These are phyloP conservation scores for Isabelozyma pseudorhagii DNA, from an alignment of 805 yeast genomes.

Conservation along the genomic window DNA sequence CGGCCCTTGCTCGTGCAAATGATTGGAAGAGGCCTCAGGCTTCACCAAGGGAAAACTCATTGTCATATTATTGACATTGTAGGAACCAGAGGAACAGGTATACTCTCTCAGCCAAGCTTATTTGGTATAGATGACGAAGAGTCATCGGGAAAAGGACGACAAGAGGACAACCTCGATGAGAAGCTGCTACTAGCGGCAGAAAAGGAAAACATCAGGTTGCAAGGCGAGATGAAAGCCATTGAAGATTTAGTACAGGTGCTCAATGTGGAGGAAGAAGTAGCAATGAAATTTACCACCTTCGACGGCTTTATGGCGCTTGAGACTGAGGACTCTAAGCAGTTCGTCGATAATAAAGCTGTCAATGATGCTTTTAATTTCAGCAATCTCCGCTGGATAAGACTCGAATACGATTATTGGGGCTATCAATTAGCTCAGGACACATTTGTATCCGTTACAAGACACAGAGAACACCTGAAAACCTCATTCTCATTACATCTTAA, in stretches of 20 bases:
- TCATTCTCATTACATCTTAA: conserved; percentile 9
- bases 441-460: conserved; percentile 2
- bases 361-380: conserved; percentile 10
- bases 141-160: background rate
- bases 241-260: conserved; percentile 8
- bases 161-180: conserved; percentile 5
- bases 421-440: conserved; percentile 5
- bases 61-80: conserved; percentile 81
- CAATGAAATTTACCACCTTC: conserved; percentile 33
- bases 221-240: conserved; percentile 7
- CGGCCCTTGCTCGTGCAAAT: conserved; percentile 71
- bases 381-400: conserved; percentile 22
- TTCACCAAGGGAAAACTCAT: conserved; percentile 54
- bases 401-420: conserved; percentile 35
- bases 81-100: conserved; percentile 53
- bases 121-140: conserved; percentile 26
- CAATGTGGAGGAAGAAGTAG: conserved; percentile 8
- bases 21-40: conserved; percentile 86
- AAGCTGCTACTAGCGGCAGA: conserved; percentile 6
- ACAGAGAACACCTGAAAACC: background rate
- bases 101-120: conserved; percentile 55
- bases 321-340: conserved; percentile 6
- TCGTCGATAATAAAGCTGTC: conserved; percentile 7
- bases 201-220: conserved; percentile 7
- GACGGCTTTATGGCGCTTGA: conserved; percentile 33